phyloP scores from a whole-genome alignment of 768 basidiomycete species.

The Boletus huronensis region DNA sequence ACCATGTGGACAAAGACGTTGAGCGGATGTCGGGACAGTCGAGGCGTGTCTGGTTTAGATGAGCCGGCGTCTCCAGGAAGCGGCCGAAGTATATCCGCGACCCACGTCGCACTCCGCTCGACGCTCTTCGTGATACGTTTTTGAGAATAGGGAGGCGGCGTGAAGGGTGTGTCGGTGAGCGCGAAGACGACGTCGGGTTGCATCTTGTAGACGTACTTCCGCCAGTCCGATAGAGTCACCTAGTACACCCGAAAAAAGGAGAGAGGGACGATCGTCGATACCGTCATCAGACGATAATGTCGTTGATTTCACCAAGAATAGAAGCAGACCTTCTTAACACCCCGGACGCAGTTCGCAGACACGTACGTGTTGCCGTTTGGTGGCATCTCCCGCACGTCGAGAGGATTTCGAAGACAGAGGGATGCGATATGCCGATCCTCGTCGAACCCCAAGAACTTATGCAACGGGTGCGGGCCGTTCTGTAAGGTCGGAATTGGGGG shows the following conservation, averaged over 20 bases:
- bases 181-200: conserved; percentile 71
- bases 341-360: conserved; percentile 57
- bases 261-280: background rate
- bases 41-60: background rate
- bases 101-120: conserved; percentile 65
- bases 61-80: background rate
- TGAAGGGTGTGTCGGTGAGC: conserved; percentile 67
- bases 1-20: conserved; percentile 68
- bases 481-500: conserved; percentile 68
- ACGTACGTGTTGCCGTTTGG: conserved; percentile 61
- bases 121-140: conserved; percentile 75
- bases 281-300: background rate
- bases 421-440: conserved; percentile 49
- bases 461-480: conserved; percentile 51
- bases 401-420: conserved; percentile 63
- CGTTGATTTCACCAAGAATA: background rate
- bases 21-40: conserved; percentile 22
- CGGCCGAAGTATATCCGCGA: conserved; percentile 48
- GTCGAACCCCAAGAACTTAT: conserved; percentile 59
- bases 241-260: conserved; percentile 23
- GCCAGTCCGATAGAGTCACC: conserved; percentile 58
- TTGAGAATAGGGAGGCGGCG: conserved; percentile 65
- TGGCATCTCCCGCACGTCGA: conserved; percentile 64
- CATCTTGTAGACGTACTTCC: conserved; percentile 45
- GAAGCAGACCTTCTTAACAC: conserved; percentile 61